These are phyloP conservation scores for Cryptosporidium sp. DNA, from an alignment of 169 alveolate genomes.

Conservation along the genomic window DNA sequence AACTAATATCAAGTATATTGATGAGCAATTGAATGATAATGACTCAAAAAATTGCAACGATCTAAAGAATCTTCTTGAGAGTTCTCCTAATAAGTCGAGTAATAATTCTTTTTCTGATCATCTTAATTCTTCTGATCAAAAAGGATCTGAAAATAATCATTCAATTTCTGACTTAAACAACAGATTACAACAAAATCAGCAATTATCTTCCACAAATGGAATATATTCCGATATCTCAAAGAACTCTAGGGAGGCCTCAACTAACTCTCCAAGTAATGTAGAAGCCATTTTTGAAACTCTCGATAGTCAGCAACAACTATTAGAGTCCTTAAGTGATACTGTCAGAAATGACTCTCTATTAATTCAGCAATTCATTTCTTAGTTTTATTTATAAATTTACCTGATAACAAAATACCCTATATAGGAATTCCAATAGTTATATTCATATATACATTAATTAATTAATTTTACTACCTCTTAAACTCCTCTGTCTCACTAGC, in stretches of 20 bases:
- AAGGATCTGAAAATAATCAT: neutral
- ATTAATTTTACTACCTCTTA: too few relatives aligned
- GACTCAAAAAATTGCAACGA: neutral
- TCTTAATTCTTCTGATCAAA: constrained; percentile 2
- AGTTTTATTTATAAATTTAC: neutral
- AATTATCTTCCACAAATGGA: neutral
- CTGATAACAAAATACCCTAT: neutral
- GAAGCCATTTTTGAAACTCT: constrained; percentile 61
- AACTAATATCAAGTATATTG: constrained; percentile 64
- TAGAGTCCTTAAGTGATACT: constrained; percentile 47
- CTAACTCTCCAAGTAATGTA: constrained; percentile 24
- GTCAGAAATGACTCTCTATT: constrained; percentile 37
- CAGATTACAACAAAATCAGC: neutral
- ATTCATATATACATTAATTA: too few relatives aligned
- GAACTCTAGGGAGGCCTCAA: constrained; percentile 13
- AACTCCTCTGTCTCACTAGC: neutral
- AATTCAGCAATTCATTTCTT: constrained; percentile 35
- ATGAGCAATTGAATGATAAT: constrained; percentile 41
- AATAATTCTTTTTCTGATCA: constrained; percentile 9
- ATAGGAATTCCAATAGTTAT: neutral
- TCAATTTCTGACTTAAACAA: constrained; percentile 11
- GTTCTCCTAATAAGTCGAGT: neutral
- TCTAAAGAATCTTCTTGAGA: constrained; percentile 48
- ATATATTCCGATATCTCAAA: neutral
- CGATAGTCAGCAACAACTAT: constrained; percentile 46